These are phyloP conservation scores for Fusarium decemcellulare DNA, from an alignment of 2,329 filamentous ascomycete species.

Conservation along the genomic window DNA sequence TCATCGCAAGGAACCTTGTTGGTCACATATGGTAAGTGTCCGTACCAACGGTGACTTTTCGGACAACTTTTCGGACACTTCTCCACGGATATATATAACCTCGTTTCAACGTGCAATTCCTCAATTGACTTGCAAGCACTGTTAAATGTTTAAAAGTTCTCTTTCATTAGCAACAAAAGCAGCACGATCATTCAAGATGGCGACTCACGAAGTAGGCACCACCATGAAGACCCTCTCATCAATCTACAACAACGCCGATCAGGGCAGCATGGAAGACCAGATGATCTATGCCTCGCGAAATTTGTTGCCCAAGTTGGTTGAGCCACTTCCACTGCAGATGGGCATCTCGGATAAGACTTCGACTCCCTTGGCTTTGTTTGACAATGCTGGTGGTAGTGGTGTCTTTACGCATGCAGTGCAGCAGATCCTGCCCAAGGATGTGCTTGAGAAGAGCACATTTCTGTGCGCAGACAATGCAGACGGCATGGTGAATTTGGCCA, in stretches of 20 bases:
- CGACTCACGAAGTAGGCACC: conserved; percentile 3
- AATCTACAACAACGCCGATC: conserved; percentile 34
- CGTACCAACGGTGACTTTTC: conserved; percentile 37
- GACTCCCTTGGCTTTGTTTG: conserved; percentile 60
- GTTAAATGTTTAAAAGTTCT: conserved; percentile 3
- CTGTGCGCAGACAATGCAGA: conserved; percentile 64
- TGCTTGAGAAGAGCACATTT: conserved; percentile 60
- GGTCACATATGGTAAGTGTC: conserved; percentile 27
- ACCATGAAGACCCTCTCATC: conserved; percentile 29
- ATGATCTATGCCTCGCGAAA: conserved; percentile 38
- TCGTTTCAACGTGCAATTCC: not conserved
- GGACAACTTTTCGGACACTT: conserved; percentile 43
- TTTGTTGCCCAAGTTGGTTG: conserved; percentile 35
- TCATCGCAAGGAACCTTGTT: not conserved
- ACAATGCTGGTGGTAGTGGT: conserved; percentile 68
- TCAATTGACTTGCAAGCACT: not conserved
- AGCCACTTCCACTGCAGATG: conserved; percentile 46
- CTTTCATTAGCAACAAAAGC: not conserved
- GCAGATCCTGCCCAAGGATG: conserved; percentile 52
- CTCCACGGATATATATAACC: conserved; percentile 10
- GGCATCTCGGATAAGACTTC: conserved; percentile 25
- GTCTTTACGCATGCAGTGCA: conserved; percentile 63
- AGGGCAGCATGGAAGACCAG: conserved; percentile 27
- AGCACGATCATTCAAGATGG: conserved; percentile 17
- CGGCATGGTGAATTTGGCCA: conserved; percentile 57